Conservation (phyloP, 768 basidiomycete genomes). For the Crucibulum laeve region DNA sequence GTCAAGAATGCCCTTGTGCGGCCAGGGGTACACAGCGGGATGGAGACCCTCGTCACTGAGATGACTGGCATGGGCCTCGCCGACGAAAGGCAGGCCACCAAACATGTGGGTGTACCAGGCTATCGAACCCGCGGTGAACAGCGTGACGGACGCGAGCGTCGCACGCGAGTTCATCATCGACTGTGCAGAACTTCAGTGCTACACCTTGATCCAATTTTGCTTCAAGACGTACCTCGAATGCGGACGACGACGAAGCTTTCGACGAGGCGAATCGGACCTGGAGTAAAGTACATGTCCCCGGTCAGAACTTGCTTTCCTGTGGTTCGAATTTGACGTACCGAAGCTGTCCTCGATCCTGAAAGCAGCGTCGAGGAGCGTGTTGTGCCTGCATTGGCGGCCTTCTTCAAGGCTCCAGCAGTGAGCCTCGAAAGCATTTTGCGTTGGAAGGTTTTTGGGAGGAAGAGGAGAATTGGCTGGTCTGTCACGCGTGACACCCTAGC, state of each 20-base stretch:
- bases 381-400: conserved; percentile 41
- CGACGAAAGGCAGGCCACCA: conserved; percentile 83
- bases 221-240: conserved; percentile 55
- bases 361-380: conserved; percentile 38
- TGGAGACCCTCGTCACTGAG: conserved; percentile 95
- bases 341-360: conserved; percentile 39
- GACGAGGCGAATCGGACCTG: conserved; percentile 75
- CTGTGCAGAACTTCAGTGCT: conserved; percentile 28
- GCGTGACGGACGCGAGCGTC: conserved; percentile 70
- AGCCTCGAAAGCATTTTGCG: conserved; percentile 80
- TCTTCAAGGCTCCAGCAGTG: conserved; percentile 68
- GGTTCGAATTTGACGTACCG: conserved; percentile 36
- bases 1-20: conserved; percentile 83
- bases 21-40: conserved; percentile 83
- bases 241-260: conserved; percentile 46
- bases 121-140: conserved; percentile 81
- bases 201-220: background rate
- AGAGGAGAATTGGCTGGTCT: conserved; percentile 28
- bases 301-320: no score
- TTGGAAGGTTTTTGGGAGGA: conserved; percentile 40
- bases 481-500: conserved; percentile 41
- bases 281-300: conserved; percentile 13
- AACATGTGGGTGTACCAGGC: conserved; percentile 97
- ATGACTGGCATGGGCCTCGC: conserved; percentile 89
- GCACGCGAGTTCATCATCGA: conserved; percentile 66